These are phyloP conservation scores for Glycine latifolia DNA, from an alignment of 306 rosid genomes.

Conservation along the genomic window DNA sequence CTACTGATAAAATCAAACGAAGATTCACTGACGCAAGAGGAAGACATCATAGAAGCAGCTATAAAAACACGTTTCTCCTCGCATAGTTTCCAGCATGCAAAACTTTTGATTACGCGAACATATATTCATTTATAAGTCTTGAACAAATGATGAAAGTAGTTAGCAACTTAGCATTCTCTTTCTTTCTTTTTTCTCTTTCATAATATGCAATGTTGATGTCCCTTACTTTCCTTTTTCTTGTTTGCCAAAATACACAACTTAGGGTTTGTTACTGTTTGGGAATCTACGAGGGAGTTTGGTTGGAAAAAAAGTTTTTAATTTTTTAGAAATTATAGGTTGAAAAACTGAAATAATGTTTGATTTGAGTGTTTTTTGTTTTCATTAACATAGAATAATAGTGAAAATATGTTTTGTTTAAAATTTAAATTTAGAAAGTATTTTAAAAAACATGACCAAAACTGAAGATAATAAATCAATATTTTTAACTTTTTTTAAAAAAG, in stretches of 20 bases:
- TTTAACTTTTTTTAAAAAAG: too few relatives aligned
- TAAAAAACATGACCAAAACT: too few relatives aligned
- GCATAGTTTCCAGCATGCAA: conserved; percentile 11
- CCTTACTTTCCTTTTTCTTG: conserved; percentile 2
- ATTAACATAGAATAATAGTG: too few relatives aligned
- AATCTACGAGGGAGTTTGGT: conserved; percentile 11
- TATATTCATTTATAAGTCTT: background rate
- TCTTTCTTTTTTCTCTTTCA: background rate
- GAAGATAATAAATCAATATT: too few relatives aligned
- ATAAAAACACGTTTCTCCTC: background rate
- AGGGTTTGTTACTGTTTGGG: conserved; percentile 9
- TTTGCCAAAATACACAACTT: background rate
- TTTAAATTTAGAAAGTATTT: too few relatives aligned
- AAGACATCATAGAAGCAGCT: conserved; percentile 24
- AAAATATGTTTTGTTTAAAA: too few relatives aligned
- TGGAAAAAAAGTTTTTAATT: too few relatives aligned
- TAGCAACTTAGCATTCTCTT: background rate
- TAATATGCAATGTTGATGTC: background rate
- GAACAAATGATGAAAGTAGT: background rate
- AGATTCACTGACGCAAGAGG: conserved; percentile 42
- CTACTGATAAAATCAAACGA: background rate
- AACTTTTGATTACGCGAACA: conserved; percentile 23
- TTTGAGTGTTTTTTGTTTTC: too few relatives aligned
- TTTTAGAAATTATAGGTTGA: too few relatives aligned
- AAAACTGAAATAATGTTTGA: too few relatives aligned